These are phyloP conservation scores for Penicillium vulpinum DNA, from an alignment of 2,329 filamentous ascomycete species.

Conservation along the genomic window DNA sequence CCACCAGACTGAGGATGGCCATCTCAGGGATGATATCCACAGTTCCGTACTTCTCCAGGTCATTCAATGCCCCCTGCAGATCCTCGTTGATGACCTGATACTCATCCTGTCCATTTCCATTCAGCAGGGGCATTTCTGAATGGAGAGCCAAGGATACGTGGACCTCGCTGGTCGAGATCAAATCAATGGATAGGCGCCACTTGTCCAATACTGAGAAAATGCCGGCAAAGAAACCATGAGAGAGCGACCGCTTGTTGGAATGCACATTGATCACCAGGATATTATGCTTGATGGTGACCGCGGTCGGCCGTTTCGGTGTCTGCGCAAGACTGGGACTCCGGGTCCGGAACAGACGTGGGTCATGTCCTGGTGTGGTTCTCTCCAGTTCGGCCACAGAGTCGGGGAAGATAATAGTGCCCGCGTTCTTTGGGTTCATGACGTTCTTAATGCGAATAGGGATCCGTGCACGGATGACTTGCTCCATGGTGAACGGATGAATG, in stretches of 20 bases:
- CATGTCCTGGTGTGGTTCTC: conserved; percentile 54
- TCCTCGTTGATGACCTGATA: conserved; percentile 62
- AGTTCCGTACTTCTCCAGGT: conserved; percentile 78
- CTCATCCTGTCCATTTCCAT: conserved; percentile 49
- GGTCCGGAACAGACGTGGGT: conserved; percentile 55
- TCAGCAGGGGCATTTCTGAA: conserved; percentile 63
- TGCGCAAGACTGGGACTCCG: conserved; percentile 50
- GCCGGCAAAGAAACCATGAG: conserved; percentile 91
- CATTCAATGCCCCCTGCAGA: conserved; percentile 63
- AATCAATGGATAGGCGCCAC: conserved; percentile 84
- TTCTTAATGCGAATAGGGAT: conserved; percentile 71
- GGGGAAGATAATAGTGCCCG: conserved; percentile 69
- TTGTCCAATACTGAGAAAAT: conserved; percentile 90
- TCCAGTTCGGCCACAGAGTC: conserved; percentile 61
- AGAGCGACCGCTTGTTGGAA: conserved; percentile 93
- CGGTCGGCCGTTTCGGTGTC: conserved; percentile 73
- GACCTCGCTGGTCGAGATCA: conserved; percentile 95
- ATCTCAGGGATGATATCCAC: conserved; percentile 89
- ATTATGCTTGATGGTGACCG: conserved; percentile 95
- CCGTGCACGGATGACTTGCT: conserved; percentile 71
- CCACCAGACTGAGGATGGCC: conserved; percentile 93
- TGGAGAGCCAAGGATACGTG: conserved; percentile 98
- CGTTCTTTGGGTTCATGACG: conserved; percentile 65
- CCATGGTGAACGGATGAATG: conserved; percentile 98
- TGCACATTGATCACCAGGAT: conserved; percentile 98